A percentile compares a stretch with the other conserved stretches of the same genome.
Conservation (phyloP, 129 eudicot genomes). For the Gnaphalium uliginosum region DNA sequence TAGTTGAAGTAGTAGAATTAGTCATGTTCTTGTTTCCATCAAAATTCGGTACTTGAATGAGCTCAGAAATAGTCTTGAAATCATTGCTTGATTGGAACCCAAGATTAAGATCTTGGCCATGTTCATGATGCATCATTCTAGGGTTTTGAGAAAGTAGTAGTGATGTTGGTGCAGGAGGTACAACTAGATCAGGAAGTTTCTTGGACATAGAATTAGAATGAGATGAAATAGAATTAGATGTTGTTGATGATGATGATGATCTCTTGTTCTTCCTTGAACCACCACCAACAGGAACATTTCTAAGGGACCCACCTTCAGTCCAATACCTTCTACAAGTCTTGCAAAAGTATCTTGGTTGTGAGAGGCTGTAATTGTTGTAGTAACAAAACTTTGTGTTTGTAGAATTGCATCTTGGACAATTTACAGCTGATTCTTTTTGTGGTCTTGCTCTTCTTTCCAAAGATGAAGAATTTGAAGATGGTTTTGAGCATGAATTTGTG, state of each 20-base stretch:
- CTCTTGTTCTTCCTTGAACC: conserved; percentile 88
- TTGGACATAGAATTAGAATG: conserved; percentile 35
- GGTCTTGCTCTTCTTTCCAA: conserved; percentile 64
- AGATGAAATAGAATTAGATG: conserved; percentile 31
- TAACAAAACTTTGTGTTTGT: conserved; percentile 89
- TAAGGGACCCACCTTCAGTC: conserved; percentile 90
- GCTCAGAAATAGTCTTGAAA: conserved; percentile 66
- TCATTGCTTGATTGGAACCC: conserved; percentile 51
- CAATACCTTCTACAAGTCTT: conserved; percentile 90
- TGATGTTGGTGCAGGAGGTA: conserved; percentile 35
- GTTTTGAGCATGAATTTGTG: conserved; percentile 37
- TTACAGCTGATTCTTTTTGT: conserved; percentile 61
- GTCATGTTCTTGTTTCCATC: conserved; percentile 39
- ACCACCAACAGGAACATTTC: conserved; percentile 93
- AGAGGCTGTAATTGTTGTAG: conserved; percentile 87
- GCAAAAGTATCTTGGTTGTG: conserved; percentile 93
- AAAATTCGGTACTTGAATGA: conserved; percentile 62
- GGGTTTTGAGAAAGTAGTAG: conserved; percentile 47
- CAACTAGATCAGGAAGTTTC: conserved; percentile 48
- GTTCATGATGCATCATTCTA: conserved; percentile 37
- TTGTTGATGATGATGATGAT: conserved; percentile 39
- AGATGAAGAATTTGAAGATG: conserved; percentile 43
- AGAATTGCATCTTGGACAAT: conserved; percentile 94
- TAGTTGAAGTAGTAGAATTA: conserved; percentile 27
- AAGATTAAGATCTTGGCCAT: conserved; percentile 76